Conservation (phyloP, 2,329 filamentous ascomycete species). For the Pezicula rhizophila region DNA sequence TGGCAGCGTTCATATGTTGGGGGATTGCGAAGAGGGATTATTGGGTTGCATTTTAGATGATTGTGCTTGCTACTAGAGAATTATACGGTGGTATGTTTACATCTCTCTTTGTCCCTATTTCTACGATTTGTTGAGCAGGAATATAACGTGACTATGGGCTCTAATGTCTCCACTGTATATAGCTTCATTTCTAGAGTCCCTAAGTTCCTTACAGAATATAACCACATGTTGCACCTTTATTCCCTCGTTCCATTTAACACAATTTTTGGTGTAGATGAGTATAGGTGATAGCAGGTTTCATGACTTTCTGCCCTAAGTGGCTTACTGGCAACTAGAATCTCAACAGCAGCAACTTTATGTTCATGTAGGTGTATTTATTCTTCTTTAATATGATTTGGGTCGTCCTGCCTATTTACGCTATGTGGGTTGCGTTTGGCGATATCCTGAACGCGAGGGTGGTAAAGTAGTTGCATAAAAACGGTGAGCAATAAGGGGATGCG, state of each 20-base stretch:
- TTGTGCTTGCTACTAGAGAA: conserved; percentile 59
- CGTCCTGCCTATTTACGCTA: conserved; percentile 52
- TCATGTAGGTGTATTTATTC: conserved; percentile 55
- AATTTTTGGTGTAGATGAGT: too few species aligned
- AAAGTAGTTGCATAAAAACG: too few species aligned
- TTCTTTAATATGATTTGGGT: conserved; percentile 69
- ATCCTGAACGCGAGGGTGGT: conserved; percentile 48
- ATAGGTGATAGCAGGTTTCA: conserved; percentile 48
- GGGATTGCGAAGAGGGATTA: conserved; percentile 50
- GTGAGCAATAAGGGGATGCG: too few species aligned
- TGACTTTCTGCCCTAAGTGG: conserved; percentile 69
- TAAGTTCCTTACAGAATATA: too few species aligned
- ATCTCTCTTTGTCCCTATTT: too few species aligned
- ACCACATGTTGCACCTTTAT: too few species aligned
- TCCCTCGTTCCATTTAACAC: too few species aligned
- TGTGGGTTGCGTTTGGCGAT: conserved; percentile 48
- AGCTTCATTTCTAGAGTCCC: too few species aligned
- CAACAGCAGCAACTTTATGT: conserved; percentile 62
- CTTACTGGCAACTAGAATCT: conserved; percentile 55
- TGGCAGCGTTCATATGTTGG: conserved; percentile 55
- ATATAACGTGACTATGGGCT: background rate
- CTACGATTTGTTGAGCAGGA: background rate
- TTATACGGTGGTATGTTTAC: conserved; percentile 54
- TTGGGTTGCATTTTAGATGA: conserved; percentile 55
- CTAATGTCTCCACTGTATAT: too few species aligned